Base-by-base conservation (phyloP, 2,329 filamentous ascomycete species). In the Penicillium sp. region DNA sequence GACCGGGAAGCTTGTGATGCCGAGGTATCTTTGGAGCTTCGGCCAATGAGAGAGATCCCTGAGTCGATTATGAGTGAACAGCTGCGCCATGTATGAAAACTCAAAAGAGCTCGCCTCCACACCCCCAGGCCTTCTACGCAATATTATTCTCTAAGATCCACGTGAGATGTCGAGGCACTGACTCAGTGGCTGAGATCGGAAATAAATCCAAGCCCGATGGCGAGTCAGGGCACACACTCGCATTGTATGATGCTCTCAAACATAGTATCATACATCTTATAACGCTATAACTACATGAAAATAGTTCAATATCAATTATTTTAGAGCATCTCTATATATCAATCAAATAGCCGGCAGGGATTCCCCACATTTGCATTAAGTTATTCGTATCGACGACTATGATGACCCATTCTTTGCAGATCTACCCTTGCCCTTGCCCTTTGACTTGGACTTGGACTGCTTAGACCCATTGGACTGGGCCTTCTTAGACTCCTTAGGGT, bases 1-100 rank as follows among this genome's bases (percentile, higher is more conserved):
- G 8, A 8, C 5, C n/a, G 29, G 12, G 33, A 14, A 40, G 44
- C 55, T 54, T 54, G 55, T 58, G 55, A 58, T 58, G 46, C 55
- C 55, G 52, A 48, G 55, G 55, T 11, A 57, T 45, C 35, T 57
- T 33, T 18, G 40, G 40, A 52, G 35, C 19, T 28, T 41, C 12
- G 33, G 25, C 54, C 50, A 55, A 54, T 53, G 37, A 54, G 14
- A 50, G 18, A 52, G n/a, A 43, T 11, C 22, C 22, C 38, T 19
- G 27, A 18, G 19, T 33, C n/a, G 3, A 27, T 16, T 41, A 19
- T 10, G 16, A 16, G 36, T 36, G 12, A 16, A 25, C 27, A 14
- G 2, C 31, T 30, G 10, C 14, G 9, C 18, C 25, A 25, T 25
- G 8, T 25, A 25, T 7, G 22, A 25, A 30, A 31, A 31, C 12